These are phyloP conservation scores for Dendryphion nanum DNA, from an alignment of 2,329 filamentous ascomycete genomes.

Conservation along the genomic window DNA sequence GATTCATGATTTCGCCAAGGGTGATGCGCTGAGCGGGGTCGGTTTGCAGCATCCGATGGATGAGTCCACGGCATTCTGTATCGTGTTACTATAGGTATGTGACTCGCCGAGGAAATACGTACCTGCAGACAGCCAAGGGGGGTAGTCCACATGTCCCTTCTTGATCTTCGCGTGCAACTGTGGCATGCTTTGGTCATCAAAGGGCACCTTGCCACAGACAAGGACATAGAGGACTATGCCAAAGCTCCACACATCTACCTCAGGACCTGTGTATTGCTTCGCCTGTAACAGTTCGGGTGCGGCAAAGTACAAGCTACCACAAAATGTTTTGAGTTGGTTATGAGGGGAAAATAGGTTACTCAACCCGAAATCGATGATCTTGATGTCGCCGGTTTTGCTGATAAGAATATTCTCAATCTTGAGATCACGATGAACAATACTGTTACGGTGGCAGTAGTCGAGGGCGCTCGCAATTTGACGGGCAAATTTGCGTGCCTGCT, in stretches of 20 bases:
- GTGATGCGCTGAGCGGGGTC: constrained; percentile 84
- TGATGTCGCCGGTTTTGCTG: constrained; percentile 98
- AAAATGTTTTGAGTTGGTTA: constrained; percentile 89
- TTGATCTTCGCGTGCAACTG: constrained; percentile 98
- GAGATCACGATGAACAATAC: constrained; percentile 93
- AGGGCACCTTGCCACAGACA: constrained; percentile 96
- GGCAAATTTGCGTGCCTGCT: constrained; percentile 95
- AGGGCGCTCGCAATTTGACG: constrained; percentile 94
- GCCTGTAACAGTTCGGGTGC: constrained; percentile 93
- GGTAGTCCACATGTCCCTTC: constrained; percentile 93
- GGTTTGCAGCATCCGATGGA: constrained; percentile 93
- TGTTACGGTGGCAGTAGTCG: constrained; percentile 97
- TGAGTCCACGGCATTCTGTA: constrained; percentile 86
- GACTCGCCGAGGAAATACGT: constrained; percentile 41
- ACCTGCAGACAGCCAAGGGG: constrained; percentile 88
- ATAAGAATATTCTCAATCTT: constrained; percentile 99
- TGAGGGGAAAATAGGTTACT: constrained; percentile 93
- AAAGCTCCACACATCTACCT: constrained; percentile 98
- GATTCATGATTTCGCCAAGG: constrained; percentile 87
- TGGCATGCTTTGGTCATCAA: constrained; percentile 99
- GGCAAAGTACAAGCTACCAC: constrained; percentile 95
- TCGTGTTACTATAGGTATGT: constrained; percentile 7
- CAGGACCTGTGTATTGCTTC: constrained; percentile 89
- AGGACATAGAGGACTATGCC: constrained; percentile 96
- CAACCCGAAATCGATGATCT: constrained; percentile 97